Conservation (phyloP, 495 filamentous ascomycete genomes). For the Penicillium subrubescens region DNA sequence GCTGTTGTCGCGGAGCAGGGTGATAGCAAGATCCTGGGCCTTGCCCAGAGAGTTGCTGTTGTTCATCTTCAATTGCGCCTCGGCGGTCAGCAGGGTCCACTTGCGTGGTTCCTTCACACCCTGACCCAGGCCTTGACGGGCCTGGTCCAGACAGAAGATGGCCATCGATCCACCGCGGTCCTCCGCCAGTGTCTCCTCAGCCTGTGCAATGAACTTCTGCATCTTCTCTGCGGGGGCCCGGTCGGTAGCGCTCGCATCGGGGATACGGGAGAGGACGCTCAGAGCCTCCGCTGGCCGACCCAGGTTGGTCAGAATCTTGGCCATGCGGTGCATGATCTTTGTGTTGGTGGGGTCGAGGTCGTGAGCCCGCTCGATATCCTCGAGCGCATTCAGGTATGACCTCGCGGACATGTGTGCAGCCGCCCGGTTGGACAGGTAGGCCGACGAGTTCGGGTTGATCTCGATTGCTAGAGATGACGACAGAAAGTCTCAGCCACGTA, state of each 20-base stretch:
- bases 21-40: slow-evolving; percentile 89
- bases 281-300: slow-evolving; percentile 86
- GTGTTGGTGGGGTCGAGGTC: slow-evolving; percentile 79
- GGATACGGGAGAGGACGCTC: slow-evolving; percentile 67
- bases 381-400: slow-evolving; percentile 74
- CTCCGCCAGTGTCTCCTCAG: slow-evolving; percentile 70
- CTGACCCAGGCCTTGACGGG: slow-evolving; percentile 72
- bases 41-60: slow-evolving; percentile 86
- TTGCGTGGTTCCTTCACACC: slow-evolving; percentile 80
- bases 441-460: slow-evolving; percentile 65
- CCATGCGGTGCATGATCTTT: slow-evolving; percentile 86
- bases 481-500: slow-evolving; percentile 12
- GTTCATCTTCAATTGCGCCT: slow-evolving; percentile 94
- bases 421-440: slow-evolving; percentile 93
- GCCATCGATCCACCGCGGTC: slow-evolving; percentile 86
- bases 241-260: slow-evolving; percentile 81
- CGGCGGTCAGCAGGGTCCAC: slow-evolving; percentile 89
- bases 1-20: slow-evolving; percentile 77
- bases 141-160: slow-evolving; percentile 86
- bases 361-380: slow-evolving; percentile 78
- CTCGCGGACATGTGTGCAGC: slow-evolving; percentile 88
- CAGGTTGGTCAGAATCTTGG: slow-evolving; percentile 82
- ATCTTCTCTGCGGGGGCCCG: slow-evolving; percentile 76
- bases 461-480: slow-evolving; percentile 67
- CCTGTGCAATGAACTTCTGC: slow-evolving; percentile 77